phyloP scores from a whole-genome alignment of 2,329 filamentous ascomycete species.

The Beauveria australis region DNA sequence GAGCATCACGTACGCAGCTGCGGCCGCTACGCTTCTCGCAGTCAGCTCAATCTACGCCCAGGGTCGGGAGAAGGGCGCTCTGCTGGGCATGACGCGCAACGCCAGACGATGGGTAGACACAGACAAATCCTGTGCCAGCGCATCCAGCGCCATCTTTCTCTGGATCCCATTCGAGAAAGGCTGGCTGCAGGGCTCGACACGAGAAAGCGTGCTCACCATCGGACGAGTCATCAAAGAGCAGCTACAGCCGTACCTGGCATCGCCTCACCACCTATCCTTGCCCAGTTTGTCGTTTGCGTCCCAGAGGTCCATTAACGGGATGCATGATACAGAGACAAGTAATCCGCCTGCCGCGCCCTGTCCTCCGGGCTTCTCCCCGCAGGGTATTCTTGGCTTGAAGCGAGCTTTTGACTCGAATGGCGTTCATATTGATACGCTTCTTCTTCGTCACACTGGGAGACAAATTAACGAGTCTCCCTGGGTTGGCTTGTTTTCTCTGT shows the following conservation, averaged over 20 bases:
- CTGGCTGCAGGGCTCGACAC: background rate
- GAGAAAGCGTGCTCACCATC: background rate
- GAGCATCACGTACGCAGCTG: background rate
- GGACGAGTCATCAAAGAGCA: background rate
- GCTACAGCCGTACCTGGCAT: background rate
- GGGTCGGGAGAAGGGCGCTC: background rate
- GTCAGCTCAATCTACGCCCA: background rate
- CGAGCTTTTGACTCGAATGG: background rate
- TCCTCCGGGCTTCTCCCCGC: background rate
- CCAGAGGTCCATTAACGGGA: background rate
- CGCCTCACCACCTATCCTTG: slow-evolving; percentile 1
- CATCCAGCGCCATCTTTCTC: background rate
- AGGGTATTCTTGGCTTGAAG: background rate
- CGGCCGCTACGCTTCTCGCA: background rate
- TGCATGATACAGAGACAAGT: background rate
- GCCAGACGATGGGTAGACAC: slow-evolving; percentile 1
- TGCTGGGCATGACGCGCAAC: slow-evolving; percentile 4
- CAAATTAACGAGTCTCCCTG: slow-evolving; percentile 1
- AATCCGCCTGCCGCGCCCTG: background rate
- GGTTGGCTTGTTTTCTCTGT: background rate
- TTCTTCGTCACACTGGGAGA: background rate
- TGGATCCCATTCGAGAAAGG: background rate
- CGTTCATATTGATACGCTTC: background rate
- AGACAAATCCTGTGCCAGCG: background rate
- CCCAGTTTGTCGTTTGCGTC: background rate